Base-by-base conservation (phyloP, 2,329 filamentous ascomycete species). In the Trichophyton mentagrophytes region DNA sequence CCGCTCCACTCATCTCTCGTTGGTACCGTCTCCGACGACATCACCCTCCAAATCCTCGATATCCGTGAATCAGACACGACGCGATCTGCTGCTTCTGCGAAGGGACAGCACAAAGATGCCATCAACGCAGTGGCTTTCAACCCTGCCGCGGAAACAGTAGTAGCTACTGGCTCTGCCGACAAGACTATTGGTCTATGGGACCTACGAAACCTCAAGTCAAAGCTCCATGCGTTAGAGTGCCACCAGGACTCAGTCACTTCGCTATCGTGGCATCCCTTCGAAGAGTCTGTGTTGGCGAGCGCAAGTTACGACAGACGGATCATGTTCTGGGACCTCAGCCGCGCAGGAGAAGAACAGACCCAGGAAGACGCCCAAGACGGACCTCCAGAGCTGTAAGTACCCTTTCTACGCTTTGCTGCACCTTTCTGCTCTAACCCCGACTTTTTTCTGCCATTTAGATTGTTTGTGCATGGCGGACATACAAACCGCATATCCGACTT, bases 391-490 rank as follows among this genome's bases (percentile, higher is more conserved):
- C 80, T 99, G 88, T 93, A 80, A 76, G 87, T 82, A 61, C 60
- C 61, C 57, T 20, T 13, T 13, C 33, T 6, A 59, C 53, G 20
- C 38, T 51, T 36, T 59, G 6, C 46, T 51, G 11, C 47, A 17
- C 38, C 47, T 13, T n/a, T 17, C n/a, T 2, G 58, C 47, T 53
- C 38, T 46, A 33, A 53, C 25, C 22, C 2, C 11, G 42, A 46
- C 15, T 51, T 38, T 15, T 11, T 30, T 13, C 2, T 22, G 44
- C 42, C 25, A 51, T 49, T 47, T 51, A 90, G 88, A 55, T 78
- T 99, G 1, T 99, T 99, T 76, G 97, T 99, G 91, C 93, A 99
- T 69, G 93, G 93, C 63, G 93, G 93, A 36, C 95, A 99, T 77
- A 99, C 93, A 9, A 96, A 96, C 76, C 88, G 95, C 66, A 84